Evolutionary conservation across 2,329 filamentous ascomycete genomes (phyloP), one percentile per base, ranked within the genome.

Genomic region (Colletotrichum destructivum): DNA sequence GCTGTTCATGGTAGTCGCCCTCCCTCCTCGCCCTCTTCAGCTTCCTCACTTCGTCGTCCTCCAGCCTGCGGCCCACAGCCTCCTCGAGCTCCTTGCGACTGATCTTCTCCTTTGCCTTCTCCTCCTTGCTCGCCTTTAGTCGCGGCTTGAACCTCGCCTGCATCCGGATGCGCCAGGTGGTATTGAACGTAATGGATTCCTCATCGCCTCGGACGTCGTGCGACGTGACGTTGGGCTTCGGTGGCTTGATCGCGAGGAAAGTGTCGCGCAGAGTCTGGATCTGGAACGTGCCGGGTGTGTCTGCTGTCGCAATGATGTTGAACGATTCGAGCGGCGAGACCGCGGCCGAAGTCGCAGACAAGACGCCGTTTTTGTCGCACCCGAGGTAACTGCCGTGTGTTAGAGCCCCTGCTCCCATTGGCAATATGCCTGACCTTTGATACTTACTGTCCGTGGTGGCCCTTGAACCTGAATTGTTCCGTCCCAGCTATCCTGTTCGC

Each of bases 61-160:
- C 89, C 64, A 98, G 81, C 69, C 86, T 87, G 72, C 95, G 84
- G 1, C 95, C 95, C 0, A 92, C 94, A 3, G 93, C 91, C 56
- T 91, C 91, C 83, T 98, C 95, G 57, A 98, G 84, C 82, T 98
- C 94, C 77, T 92, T 92, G 73, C 93, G 88, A 78, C 92, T 96
- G 69, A 99, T 94, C 85, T 96, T 97, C 77, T 96, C 92, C 75
- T 89, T 88, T 0, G 93, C 93, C 84, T 93, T 96, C 74, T 94
- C 93, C 79, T 95, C 94, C 83, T 95, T 97, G 0, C 88, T 89
- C 12, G 92, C 92, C 82, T 92, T 93, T 56, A 96, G 82, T 74
- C 89, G 89, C 11, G 96, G 95, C 86, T 98, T 98, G 85, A 97
- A 98, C 62, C 94, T 88, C 26, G 96, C 94, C 84, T 98, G 96